Evolutionary conservation across 2,329 filamentous ascomycete species (phyloP), one percentile per base, ranked within the genome.

Genomic region (Neoarthrinium moseri): DNA sequence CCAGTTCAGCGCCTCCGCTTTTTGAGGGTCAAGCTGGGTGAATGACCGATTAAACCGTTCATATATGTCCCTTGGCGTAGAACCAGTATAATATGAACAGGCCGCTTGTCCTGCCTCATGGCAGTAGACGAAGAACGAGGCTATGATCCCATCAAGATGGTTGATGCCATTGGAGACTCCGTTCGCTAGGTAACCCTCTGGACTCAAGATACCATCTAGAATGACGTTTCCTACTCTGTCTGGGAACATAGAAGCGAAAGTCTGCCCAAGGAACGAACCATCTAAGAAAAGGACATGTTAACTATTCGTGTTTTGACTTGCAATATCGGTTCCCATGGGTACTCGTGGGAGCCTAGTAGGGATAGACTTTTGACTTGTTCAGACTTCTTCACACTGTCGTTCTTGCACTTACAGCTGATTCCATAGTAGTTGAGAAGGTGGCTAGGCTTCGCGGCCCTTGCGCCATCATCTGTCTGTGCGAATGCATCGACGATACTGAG

Each of bases 201-300:
- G 56, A 45, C 72, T 69, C 3, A 72, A 68, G 4, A 76, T 69
- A 4, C 72, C 73, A 50, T 78, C 74, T 1, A 77, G 55, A 6
- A 67, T 58, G 30, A 70, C 51, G n/a, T 61, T 56, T 0, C 59
- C 58, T 8, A 71, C 59, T 2, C 64, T 50, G 15, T 63, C 58
- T 6, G 67, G 69, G 45, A 65, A 70, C 61, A 72, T 64, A 0
- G 65, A 61, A 13, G 68, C 66, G 41, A 68, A 72, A 1, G 67
- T 68, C 41, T 63, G 58, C 2, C 69, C 68, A 0, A 70, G 60
- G 23, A 70, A 63, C 0, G 73, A 71, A 1, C 75, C 75, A 42
- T 78, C n/a, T n/a, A n/a, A n/a, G n/a, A 78, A n/a, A n/a, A n/a
- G n/a, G n/a, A n/a, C n/a, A n/a, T n/a, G n/a, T n/a, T n/a, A n/a